Conservation (phyloP, 768 basidiomycete species). For the Pleurotus eryngii region DNA sequence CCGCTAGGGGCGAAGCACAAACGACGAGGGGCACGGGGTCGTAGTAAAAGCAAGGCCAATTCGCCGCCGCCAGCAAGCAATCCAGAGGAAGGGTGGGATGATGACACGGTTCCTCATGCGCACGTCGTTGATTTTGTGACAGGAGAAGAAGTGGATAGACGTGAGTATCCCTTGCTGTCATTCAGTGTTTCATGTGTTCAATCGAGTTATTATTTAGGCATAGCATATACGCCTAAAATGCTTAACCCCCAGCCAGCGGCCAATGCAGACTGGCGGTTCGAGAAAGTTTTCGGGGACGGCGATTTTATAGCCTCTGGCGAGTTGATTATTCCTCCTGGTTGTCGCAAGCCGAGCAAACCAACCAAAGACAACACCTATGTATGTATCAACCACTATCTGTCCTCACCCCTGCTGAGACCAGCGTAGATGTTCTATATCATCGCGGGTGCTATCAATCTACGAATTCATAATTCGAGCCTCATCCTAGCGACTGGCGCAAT, state of each 20-base stretch:
- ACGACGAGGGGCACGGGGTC: conserved; percentile 8
- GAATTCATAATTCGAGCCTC: conserved; percentile 76
- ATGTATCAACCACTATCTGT: conserved; percentile 24
- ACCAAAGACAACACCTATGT: conserved; percentile 95
- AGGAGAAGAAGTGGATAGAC: conserved; percentile 59
- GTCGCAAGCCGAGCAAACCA: conserved; percentile 82
- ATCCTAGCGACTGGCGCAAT: conserved; percentile 79
- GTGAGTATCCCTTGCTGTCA: conserved; percentile 43
- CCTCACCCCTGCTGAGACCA: neutral
- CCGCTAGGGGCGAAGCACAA: conserved; percentile 40
- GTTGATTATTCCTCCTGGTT: conserved; percentile 72
- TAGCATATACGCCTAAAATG: conserved; percentile 74
- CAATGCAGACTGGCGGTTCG: conserved; percentile 75
- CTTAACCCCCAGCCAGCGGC: conserved; percentile 57
- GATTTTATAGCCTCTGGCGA: conserved; percentile 91
- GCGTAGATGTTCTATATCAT: conserved; percentile 61
- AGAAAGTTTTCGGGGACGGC: conserved; percentile 89
- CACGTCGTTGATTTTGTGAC: conserved; percentile 66
- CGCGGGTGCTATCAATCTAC: conserved; percentile 85
- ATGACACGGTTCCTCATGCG: conserved; percentile 63
- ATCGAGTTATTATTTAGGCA: conserved; percentile 42
- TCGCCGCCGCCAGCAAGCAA: conserved; percentile 16
- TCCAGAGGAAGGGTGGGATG: conserved; percentile 85
- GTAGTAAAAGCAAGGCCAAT: conserved; percentile 13
- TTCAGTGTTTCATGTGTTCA: neutral